Conservation (phyloP, 495 filamentous ascomycete species). For the Beverwykella pulmonaria region DNA sequence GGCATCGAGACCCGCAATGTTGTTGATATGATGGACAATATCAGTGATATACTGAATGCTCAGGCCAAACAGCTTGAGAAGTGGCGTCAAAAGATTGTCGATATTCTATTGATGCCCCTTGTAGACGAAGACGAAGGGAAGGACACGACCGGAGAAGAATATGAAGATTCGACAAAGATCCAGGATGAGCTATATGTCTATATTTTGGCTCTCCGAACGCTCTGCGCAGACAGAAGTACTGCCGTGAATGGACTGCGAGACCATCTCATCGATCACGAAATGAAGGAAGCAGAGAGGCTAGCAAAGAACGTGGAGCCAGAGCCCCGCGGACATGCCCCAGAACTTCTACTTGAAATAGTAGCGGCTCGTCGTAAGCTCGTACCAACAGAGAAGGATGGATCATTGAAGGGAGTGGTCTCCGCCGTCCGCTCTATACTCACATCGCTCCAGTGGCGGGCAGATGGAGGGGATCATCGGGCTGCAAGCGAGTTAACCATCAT, state of each 20-base stretch:
- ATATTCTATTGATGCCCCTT: slow-evolving; percentile 70
- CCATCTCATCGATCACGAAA: slow-evolving; percentile 77
- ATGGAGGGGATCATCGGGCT: slow-evolving; percentile 65
- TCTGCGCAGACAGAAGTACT: slow-evolving; percentile 77
- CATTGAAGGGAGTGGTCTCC: slow-evolving; percentile 68
- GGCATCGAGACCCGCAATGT: slow-evolving; percentile 66
- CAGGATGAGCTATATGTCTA: slow-evolving; percentile 87
- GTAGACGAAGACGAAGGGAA: slow-evolving; percentile 77
- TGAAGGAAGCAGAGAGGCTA: slow-evolving; percentile 57
- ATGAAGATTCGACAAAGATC: slow-evolving; percentile 79
- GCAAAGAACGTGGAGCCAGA: slow-evolving; percentile 47
- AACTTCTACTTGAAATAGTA: slow-evolving; percentile 66
- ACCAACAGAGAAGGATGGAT: slow-evolving; percentile 59
- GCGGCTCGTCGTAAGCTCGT: slow-evolving; percentile 58
- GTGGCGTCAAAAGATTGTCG: slow-evolving; percentile 71
- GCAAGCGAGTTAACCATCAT: slow-evolving; percentile 65
- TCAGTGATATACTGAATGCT: slow-evolving; percentile 62
- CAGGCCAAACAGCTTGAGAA: slow-evolving; percentile 70
- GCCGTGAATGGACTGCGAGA: slow-evolving; percentile 74
- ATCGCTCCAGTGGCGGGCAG: slow-evolving; percentile 62
- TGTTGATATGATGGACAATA: slow-evolving; percentile 58
- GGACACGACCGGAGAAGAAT: slow-evolving; percentile 84
- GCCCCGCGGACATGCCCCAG: slow-evolving; percentile 65
- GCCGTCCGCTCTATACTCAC: slow-evolving; percentile 66
- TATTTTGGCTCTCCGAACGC: slow-evolving; percentile 71